Percentiles rank a stretch among this genome's conserved stretches.
Evolutionary conservation across 768 basidiomycete species (phyloP).

Genomic region (Lactarius trivialis): DNA sequence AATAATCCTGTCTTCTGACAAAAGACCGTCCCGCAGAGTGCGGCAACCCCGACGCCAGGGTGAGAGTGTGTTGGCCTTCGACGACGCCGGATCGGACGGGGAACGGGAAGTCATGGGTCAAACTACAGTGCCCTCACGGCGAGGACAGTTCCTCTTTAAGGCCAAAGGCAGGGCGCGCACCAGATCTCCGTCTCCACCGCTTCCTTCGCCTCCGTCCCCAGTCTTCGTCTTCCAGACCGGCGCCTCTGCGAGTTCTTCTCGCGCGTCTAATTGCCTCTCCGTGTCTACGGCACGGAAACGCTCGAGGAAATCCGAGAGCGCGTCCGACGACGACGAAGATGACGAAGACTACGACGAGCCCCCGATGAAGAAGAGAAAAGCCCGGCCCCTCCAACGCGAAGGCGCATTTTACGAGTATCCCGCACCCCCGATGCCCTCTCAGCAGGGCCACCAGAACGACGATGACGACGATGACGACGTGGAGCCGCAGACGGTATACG

Average conservation of each 20-base stretch:
- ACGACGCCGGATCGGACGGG: background rate
- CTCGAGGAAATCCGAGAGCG: background rate
- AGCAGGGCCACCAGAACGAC: background rate
- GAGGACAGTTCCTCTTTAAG: background rate
- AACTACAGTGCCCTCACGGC: background rate
- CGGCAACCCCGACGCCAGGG: background rate
- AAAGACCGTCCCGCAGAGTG: background rate
- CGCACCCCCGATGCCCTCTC: background rate
- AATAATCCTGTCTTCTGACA: background rate
- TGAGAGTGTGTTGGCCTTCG: background rate
- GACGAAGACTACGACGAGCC: background rate
- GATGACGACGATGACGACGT: background rate
- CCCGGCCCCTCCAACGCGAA: background rate
- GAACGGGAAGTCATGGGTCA: background rate
- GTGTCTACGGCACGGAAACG: background rate
- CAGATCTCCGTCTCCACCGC: background rate
- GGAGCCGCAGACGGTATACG: background rate
- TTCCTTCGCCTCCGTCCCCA: background rate
- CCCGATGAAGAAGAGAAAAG: background rate
- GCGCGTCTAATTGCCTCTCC: background rate
- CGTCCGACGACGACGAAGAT: background rate
- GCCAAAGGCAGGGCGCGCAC: slow-evolving; percentile 6
- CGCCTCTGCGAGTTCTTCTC: background rate
- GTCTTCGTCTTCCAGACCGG: background rate
- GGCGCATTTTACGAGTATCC: background rate